A percentile compares a stretch with the other conserved stretches of the same genome.
Evolutionary conservation across 164 flowering plant genomes (phyloP).

Genomic region (Tetrastigma voinierianum): DNA sequence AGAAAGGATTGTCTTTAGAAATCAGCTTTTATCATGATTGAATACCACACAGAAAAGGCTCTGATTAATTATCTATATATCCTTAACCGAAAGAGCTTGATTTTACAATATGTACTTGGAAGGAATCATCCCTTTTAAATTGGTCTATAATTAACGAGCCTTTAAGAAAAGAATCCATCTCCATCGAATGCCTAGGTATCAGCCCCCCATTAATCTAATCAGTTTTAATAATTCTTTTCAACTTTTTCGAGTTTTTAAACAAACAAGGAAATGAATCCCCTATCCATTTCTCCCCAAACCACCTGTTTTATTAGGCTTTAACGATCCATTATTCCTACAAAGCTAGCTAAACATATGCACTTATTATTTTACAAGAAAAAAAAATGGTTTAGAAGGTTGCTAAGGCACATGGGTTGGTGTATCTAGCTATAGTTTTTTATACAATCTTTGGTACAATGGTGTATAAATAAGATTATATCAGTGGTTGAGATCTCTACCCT

Average conservation of each 20-base stretch:
- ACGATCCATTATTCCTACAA: conserved; percentile 25
- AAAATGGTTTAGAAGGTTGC: conserved; percentile 10
- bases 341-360: conserved; percentile 9
- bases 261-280: conserved; percentile 12
- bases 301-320: conserved; percentile 37
- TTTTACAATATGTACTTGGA: too few relatives aligned
- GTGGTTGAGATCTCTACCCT: conserved; percentile 25
- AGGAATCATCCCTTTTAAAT: too few relatives aligned
- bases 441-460: conserved; percentile 7
- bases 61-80: too few relatives aligned
- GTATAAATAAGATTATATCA: not conserved
- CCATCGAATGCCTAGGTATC: not conserved
- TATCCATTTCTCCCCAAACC: not conserved
- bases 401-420: conserved; percentile 49
- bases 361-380: not conserved
- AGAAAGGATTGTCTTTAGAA: conserved; percentile 5
- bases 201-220: too few relatives aligned
- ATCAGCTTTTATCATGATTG: not conserved
- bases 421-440: conserved; percentile 15
- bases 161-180: not conserved
- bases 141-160: too few relatives aligned
- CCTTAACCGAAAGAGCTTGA: too few relatives aligned
- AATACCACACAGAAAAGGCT: not conserved
- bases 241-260: conserved; percentile 9
- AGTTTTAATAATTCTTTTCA: not conserved